A percentile compares a stretch with the other conserved stretches of the same genome.
These are phyloP conservation scores for Phytophthora fragariaefolia DNA, from an alignment of 352 stramenopile species.

Conservation along the genomic window DNA sequence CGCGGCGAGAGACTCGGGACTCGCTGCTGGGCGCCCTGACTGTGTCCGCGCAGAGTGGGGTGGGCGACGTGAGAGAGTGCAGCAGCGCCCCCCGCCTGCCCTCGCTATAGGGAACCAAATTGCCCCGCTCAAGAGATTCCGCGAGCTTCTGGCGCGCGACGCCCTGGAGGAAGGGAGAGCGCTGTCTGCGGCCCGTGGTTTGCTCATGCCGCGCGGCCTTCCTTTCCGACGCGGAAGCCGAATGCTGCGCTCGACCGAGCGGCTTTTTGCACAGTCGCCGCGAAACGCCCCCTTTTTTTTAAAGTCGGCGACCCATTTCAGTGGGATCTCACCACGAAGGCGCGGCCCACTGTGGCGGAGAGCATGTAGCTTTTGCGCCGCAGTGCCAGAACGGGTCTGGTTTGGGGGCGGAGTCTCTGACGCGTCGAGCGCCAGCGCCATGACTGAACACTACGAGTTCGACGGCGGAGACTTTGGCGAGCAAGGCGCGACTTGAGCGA, in stretches of 20 bases:
- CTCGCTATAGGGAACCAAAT: conserved; percentile 10
- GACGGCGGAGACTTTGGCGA: too few relatives aligned
- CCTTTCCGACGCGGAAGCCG: neutral
- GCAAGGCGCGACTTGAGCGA: too few relatives aligned
- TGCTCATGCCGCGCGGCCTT: conserved; percentile 1
- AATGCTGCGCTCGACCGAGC: neutral
- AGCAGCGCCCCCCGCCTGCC: conserved; percentile 17
- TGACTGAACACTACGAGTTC: too few relatives aligned
- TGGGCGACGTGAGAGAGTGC: neutral
- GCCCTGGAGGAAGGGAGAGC: too few relatives aligned
- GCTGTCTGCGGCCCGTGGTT: too few relatives aligned
- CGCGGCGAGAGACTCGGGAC: conserved; percentile 1
- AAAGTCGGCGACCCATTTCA: neutral
- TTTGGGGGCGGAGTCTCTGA: conserved; percentile 3
- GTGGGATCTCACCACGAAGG: conserved; percentile 2
- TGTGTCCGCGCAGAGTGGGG: conserved; percentile 11
- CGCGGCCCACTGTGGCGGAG: neutral
- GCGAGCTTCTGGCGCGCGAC: too few relatives aligned
- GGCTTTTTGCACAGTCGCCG: neutral
- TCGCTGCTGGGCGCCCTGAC: neutral
- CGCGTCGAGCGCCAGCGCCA: too few relatives aligned
- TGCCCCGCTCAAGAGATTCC: neutral
- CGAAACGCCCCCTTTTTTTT: neutral
- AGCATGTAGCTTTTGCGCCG: neutral
- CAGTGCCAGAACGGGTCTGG: conserved; percentile 5